These are phyloP conservation scores for Fusarium albidum DNA, from an alignment of 2,329 filamentous ascomycete genomes.

Conservation along the genomic window DNA sequence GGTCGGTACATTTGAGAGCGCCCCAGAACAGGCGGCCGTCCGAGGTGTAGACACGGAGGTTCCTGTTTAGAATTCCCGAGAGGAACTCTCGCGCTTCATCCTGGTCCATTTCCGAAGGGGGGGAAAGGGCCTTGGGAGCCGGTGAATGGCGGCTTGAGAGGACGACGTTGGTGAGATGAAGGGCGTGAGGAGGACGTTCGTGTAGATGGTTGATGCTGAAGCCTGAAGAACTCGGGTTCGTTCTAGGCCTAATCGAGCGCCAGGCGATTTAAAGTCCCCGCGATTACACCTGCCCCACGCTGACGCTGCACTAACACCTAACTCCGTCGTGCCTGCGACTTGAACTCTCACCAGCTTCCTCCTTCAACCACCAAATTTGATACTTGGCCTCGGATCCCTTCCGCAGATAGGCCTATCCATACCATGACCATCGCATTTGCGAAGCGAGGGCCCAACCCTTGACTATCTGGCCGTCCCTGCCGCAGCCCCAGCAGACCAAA, in stretches of 20 bases:
- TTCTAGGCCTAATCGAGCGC: not conserved
- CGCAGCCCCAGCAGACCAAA: slow-evolving; percentile 10
- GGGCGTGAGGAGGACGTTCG: slow-evolving; percentile 11
- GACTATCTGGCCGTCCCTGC: slow-evolving; percentile 11
- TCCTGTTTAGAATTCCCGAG: slow-evolving; percentile 76
- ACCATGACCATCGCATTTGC: slow-evolving; percentile 20
- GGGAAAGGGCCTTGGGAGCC: slow-evolving; percentile 4
- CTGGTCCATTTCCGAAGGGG: slow-evolving; percentile 53
- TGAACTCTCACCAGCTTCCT: not conserved
- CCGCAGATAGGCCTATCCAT: not conserved
- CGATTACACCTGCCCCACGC: no score
- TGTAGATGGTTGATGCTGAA: slow-evolving; percentile 19
- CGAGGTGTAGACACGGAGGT: slow-evolving; percentile 78
- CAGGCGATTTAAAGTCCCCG: no score
- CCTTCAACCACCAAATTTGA: not conserved
- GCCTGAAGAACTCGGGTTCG: slow-evolving; percentile 6
- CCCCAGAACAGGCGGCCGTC: slow-evolving; percentile 91
- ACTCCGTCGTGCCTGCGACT: slow-evolving; percentile 8
- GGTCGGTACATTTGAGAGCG: slow-evolving; percentile 93
- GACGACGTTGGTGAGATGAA: slow-evolving; percentile 1
- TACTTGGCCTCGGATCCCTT: not conserved
- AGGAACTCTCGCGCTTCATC: slow-evolving; percentile 65
- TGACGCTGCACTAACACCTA: not conserved
- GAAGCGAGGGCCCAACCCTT: slow-evolving; percentile 34
- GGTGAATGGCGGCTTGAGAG: not conserved